Conservation (phyloP, 805 yeast genomes). For the Kluyveromyces lactis region DNA sequence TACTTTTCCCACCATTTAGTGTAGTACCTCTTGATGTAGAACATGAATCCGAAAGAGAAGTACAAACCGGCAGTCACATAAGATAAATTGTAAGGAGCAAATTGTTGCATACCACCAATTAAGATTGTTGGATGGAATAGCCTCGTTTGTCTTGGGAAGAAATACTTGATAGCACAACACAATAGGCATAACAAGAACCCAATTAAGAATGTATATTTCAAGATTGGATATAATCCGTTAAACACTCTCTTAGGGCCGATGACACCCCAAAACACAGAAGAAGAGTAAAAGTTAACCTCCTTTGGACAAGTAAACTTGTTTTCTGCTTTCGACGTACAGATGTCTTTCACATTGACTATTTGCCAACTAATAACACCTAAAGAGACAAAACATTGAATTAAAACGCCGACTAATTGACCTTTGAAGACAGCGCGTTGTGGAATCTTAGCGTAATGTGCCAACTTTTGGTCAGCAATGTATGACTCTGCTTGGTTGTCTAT, state of each 20-base stretch:
- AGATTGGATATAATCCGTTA: too few species aligned
- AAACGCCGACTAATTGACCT: constrained; percentile 32
- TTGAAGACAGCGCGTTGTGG: constrained; percentile 54
- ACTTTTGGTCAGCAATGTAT: constrained; percentile 47
- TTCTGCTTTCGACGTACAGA: too few species aligned
- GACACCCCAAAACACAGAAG: too few species aligned
- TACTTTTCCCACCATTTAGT: constrained; percentile 48
- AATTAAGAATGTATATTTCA: too few species aligned
- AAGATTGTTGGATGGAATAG: constrained; percentile 45
- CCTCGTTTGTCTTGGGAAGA: constrained; percentile 13
- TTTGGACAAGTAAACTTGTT: too few species aligned
- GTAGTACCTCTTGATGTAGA: constrained; percentile 39
- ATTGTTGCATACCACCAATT: constrained; percentile 40
- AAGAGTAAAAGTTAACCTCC: too few species aligned
- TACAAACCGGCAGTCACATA: constrained; percentile 26
- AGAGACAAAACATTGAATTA: constrained; percentile 25
- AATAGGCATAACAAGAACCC: constrained; percentile 32
- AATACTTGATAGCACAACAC: constrained; percentile 16
- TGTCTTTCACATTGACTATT: constrained; percentile 26
- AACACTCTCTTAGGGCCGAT: too few species aligned
- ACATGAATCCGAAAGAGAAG: constrained; percentile 37
- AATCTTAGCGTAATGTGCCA: constrained; percentile 50
- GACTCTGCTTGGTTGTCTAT: constrained; percentile 58
- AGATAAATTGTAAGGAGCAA: constrained; percentile 39
- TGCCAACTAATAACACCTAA: constrained; percentile 32